Percentiles rank a stretch among this genome's conserved stretches.
phyloP scores from a whole-genome alignment of 108 stramenopile species.

The Skeletonema grethae region DNA sequence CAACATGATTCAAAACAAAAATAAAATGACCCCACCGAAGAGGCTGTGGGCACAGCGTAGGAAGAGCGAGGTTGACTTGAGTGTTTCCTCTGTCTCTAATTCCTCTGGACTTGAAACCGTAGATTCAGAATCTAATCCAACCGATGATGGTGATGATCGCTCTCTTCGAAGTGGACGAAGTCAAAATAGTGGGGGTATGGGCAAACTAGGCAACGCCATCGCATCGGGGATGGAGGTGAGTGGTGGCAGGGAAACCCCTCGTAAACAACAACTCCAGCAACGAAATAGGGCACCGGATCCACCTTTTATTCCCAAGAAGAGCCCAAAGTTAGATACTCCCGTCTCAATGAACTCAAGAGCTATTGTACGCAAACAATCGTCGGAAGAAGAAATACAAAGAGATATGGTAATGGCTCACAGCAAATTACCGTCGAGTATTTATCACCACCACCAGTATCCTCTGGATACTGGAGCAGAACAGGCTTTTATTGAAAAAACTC shows the following conservation, averaged over 20 bases:
- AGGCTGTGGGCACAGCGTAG: background rate
- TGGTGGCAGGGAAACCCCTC: constrained; percentile 7
- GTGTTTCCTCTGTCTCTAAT: constrained; percentile 8
- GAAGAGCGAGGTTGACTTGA: background rate
- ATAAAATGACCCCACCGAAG: background rate
- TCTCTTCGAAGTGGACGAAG: constrained; percentile 15
- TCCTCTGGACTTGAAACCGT: background rate
- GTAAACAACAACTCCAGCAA: constrained; percentile 1
- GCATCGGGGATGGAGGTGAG: constrained; percentile 34
- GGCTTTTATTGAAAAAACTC: constrained; percentile 37
- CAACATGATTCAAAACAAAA: background rate
- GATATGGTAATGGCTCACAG: constrained; percentile 31
- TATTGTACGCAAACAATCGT: background rate
- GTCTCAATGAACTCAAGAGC: background rate
- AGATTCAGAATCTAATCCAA: background rate
- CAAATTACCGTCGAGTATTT: constrained; percentile 40
- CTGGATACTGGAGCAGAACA: constrained; percentile 24
- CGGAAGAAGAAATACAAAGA: constrained; percentile 10
- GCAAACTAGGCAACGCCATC: constrained; percentile 16
- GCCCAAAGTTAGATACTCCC: background rate
- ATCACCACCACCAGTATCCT: constrained; percentile 43
- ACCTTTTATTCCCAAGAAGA: background rate
- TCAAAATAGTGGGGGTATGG: constrained; percentile 11
- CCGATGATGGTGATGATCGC: constrained; percentile 12
- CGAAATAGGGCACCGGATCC: constrained; percentile 2